Evolutionary conservation across 352 stramenopile species (phyloP).

Genomic region (Phytophthora pluvialis): DNA sequence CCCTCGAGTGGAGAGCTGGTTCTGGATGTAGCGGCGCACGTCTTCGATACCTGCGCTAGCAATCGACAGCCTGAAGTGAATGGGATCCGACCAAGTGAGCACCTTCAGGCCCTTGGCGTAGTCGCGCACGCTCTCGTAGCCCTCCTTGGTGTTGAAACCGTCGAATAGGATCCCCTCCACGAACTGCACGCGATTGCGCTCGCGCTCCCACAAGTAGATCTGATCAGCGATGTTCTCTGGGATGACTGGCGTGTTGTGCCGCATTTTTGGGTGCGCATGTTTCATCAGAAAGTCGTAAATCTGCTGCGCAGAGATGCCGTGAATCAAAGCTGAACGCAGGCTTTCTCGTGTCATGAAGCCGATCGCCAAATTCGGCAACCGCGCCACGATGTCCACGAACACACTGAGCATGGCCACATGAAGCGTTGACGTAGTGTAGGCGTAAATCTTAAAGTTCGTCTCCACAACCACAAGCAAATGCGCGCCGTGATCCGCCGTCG

Average conservation of each 20-base stretch:
- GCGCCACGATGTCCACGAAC: constrained; percentile 91
- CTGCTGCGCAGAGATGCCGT: constrained; percentile 91
- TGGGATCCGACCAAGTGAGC: constrained; percentile 83
- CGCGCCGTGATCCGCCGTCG: constrained; percentile 43
- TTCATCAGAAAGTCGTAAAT: constrained; percentile 94
- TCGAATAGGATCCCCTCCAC: constrained; percentile 87
- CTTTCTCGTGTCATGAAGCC: constrained; percentile 92
- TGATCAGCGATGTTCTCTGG: constrained; percentile 92
- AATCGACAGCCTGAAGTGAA: constrained; percentile 85
- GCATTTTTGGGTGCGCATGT: constrained; percentile 87
- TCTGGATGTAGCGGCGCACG: constrained; percentile 80
- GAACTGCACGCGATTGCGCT: constrained; percentile 90
- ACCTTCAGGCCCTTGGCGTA: constrained; percentile 76
- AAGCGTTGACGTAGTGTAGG: constrained; percentile 89
- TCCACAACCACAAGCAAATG: constrained; percentile 84
- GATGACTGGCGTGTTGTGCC: constrained; percentile 73
- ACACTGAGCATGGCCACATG: constrained; percentile 94
- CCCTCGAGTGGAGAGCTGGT: constrained; percentile 45
- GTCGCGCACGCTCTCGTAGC: constrained; percentile 80
- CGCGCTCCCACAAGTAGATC: constrained; percentile 92
- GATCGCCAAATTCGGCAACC: constrained; percentile 91
- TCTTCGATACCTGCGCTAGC: constrained; percentile 62
- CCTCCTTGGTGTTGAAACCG: constrained; percentile 83
- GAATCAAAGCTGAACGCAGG: constrained; percentile 87
- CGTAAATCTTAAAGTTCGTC: constrained; percentile 94